phyloP scores from a whole-genome alignment of 2,329 filamentous ascomycete genomes.

The Beauveria bassiana region DNA sequence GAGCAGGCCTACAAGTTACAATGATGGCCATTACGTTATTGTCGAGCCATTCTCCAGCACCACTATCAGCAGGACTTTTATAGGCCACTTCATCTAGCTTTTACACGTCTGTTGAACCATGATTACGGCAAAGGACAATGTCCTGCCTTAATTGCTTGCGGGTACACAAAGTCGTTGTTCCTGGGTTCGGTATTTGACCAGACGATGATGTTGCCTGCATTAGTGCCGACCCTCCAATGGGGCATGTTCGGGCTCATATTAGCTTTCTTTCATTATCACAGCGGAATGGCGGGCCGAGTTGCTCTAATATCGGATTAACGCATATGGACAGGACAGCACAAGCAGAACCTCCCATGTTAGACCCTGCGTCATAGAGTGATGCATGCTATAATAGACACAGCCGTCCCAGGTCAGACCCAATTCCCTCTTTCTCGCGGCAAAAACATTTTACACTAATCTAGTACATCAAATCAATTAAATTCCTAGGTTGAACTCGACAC shows the following conservation, averaged over 20 bases:
- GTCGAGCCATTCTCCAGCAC: too few relatives aligned
- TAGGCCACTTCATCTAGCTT: too few relatives aligned
- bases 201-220: not conserved
- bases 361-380: slow-evolving; percentile 5
- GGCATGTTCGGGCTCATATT: not conserved
- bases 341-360: not conserved
- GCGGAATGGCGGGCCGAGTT: not conserved
- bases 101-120: too few relatives aligned
- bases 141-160: too few relatives aligned
- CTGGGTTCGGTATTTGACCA: not conserved
- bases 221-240: not conserved
- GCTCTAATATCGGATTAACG: slow-evolving; percentile 7
- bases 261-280: not conserved
- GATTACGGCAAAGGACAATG: too few relatives aligned
- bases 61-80: too few relatives aligned
- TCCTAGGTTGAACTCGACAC: slow-evolving; percentile 88
- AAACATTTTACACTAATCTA: slow-evolving; percentile 14
- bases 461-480: slow-evolving; percentile 53
- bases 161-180: too few relatives aligned
- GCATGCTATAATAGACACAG: slow-evolving; percentile 8
- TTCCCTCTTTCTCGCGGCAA: slow-evolving; percentile 4
- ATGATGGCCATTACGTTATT: too few relatives aligned
- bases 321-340: slow-evolving; percentile 5
- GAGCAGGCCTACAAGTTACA: too few relatives aligned
- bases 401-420: slow-evolving; percentile 5